These are phyloP conservation scores for Diaporthe citrichinensis DNA, from an alignment of 2,329 filamentous ascomycete species.

Conservation along the genomic window DNA sequence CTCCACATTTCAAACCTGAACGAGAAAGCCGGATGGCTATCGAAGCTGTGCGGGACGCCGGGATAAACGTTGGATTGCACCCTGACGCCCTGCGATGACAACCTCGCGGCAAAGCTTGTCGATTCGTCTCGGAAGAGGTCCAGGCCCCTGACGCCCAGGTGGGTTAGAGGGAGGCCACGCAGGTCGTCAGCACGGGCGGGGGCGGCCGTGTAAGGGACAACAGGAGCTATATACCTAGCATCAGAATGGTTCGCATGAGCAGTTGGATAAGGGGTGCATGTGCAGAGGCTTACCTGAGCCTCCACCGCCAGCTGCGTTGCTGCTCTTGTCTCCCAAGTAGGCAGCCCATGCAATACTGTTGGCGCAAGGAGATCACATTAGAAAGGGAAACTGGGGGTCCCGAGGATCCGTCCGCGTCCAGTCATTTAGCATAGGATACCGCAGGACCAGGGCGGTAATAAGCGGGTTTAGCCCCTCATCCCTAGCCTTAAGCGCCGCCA, in stretches of 20 bases:
- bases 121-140: constrained; percentile 56
- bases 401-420: no score
- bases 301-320: not conserved
- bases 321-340: not conserved
- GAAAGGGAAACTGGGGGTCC: no score
- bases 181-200: constrained; percentile 46
- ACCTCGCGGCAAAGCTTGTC: constrained; percentile 50
- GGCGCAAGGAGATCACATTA: no score
- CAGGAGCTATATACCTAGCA: not conserved
- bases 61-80: constrained; percentile 58
- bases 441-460: no score
- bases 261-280: not conserved
- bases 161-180: constrained; percentile 52
- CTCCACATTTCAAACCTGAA: not conserved
- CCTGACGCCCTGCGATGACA: constrained; percentile 51
- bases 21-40: constrained; percentile 39
- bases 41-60: constrained; percentile 57
- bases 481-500: no score
- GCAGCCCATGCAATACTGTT: not conserved
- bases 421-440: no score
- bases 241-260: not conserved
- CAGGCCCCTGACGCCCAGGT: constrained; percentile 55
- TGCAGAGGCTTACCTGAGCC: not conserved
- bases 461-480: no score
- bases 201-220: constrained; percentile 40